Evolutionary conservation across 495 filamentous ascomycete species (phyloP).

Genomic region (Tuber umbilicatum): DNA sequence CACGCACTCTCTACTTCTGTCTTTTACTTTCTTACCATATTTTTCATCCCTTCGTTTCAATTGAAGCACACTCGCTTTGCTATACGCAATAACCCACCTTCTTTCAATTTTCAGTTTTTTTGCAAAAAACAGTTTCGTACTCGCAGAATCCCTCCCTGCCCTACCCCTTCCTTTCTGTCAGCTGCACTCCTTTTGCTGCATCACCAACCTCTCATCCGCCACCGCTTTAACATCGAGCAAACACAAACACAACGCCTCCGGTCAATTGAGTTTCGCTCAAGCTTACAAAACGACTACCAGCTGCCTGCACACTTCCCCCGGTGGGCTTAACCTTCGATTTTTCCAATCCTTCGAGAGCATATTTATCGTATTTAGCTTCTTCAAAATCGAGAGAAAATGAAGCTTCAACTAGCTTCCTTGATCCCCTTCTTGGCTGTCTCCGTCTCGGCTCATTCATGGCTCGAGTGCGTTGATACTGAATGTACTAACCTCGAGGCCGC

Average conservation of each 20-base stretch:
- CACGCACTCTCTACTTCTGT: slow-evolving; percentile 14
- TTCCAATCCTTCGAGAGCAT: background rate
- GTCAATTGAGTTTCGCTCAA: background rate
- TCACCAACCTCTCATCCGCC: slow-evolving; percentile 16
- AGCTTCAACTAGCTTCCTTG: slow-evolving; percentile 22
- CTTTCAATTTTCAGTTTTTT: background rate
- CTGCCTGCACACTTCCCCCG: slow-evolving; percentile 6
- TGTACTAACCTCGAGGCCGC: slow-evolving; percentile 27
- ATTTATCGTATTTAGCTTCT: slow-evolving; percentile 2
- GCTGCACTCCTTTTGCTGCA: slow-evolving; percentile 27
- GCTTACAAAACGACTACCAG: background rate
- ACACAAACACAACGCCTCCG: background rate
- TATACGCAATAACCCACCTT: background rate
- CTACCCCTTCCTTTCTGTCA: background rate
- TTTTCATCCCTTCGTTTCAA: slow-evolving; percentile 3
- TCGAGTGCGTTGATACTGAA: slow-evolving; percentile 37
- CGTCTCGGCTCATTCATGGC: slow-evolving; percentile 36
- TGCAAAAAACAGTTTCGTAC: background rate
- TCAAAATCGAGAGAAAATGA: slow-evolving; percentile 18
- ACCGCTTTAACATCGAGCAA: background rate
- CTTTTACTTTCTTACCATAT: slow-evolving; percentile 14
- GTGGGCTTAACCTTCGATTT: slow-evolving; percentile 1
- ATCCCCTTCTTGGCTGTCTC: slow-evolving; percentile 30
- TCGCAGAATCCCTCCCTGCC: background rate
- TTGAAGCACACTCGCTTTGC: slow-evolving; percentile 1